These are phyloP conservation scores for Colletotrichum tabaci DNA, from an alignment of 2,329 filamentous ascomycete species.

Conservation along the genomic window DNA sequence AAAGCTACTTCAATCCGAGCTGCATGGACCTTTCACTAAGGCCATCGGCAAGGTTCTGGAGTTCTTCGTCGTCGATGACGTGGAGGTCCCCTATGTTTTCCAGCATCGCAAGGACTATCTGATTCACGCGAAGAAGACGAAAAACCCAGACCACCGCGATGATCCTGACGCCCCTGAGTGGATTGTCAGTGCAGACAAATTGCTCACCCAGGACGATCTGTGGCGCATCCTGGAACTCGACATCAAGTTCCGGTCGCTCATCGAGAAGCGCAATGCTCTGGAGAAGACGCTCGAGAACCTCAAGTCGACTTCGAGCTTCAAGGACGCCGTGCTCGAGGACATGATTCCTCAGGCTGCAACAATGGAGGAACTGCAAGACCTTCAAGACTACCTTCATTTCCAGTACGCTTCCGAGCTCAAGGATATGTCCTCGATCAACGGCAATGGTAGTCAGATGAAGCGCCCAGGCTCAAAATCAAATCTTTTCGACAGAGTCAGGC, in stretches of 20 bases:
- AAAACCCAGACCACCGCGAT: slow-evolving; percentile 71
- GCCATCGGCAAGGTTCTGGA: slow-evolving; percentile 93
- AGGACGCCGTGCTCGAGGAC: slow-evolving; percentile 84
- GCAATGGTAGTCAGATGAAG: slow-evolving; percentile 77
- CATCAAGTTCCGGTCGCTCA: slow-evolving; percentile 92
- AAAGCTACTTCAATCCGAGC: slow-evolving; percentile 80
- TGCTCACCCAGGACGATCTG: slow-evolving; percentile 91
- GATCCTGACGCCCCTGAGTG: slow-evolving; percentile 81
- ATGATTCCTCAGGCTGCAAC: slow-evolving; percentile 85
- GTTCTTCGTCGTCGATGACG: slow-evolving; percentile 94
- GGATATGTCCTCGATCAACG: slow-evolving; percentile 78
- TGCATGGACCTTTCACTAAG: slow-evolving; percentile 87
- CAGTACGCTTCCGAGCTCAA: slow-evolving; percentile 89
- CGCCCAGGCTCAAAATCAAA: slow-evolving; percentile 87
- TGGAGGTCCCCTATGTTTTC: slow-evolving; percentile 97
- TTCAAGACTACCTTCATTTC: slow-evolving; percentile 97
- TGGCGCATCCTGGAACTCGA: slow-evolving; percentile 97
- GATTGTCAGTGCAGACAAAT: slow-evolving; percentile 84
- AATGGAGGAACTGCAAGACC: slow-evolving; percentile 95
- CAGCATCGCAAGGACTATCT: slow-evolving; percentile 98
- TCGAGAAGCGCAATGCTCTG: slow-evolving; percentile 91
- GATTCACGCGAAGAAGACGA: slow-evolving; percentile 85
- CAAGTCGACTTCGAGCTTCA: slow-evolving; percentile 71
- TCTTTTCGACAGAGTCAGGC: slow-evolving; percentile 87
- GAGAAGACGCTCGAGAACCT: slow-evolving; percentile 84